These are phyloP conservation scores for Trypanosoma lewisi DNA, from an alignment of 208 protist genomes.

Conservation along the genomic window DNA sequence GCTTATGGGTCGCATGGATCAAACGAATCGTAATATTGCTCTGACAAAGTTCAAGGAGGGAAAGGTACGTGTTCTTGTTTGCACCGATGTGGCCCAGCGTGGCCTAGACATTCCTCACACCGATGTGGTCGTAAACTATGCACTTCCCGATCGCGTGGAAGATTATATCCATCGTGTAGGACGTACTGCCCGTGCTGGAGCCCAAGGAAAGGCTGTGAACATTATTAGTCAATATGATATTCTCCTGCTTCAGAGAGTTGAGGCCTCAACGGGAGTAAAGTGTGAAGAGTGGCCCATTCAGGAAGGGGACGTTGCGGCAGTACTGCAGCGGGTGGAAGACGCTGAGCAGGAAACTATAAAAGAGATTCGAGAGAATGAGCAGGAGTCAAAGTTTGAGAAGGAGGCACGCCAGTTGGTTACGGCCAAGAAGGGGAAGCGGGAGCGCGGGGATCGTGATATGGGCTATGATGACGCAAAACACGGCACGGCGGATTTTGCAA, in stretches of 20 bases:
- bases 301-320: slow-evolving; percentile 68
- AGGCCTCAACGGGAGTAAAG: slow-evolving; percentile 93
- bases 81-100: slow-evolving; percentile 93
- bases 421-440: slow-evolving; percentile 72
- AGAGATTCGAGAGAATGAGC: slow-evolving; percentile 87
- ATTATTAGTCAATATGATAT: slow-evolving; percentile 97
- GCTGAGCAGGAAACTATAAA: slow-evolving; percentile 88
- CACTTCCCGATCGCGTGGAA: slow-evolving; percentile 95
- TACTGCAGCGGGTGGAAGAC: slow-evolving; percentile 89
- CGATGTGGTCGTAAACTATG: slow-evolving; percentile 98
- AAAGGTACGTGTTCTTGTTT: slow-evolving; percentile 87
- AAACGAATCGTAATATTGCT: slow-evolving; percentile 88
- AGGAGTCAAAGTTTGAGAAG: slow-evolving; percentile 77
- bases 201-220: slow-evolving; percentile 92
- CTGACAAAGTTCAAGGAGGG: slow-evolving; percentile 90
- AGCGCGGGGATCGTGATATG: slow-evolving; percentile 77
- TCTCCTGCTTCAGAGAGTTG: slow-evolving; percentile 97
- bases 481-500: slow-evolving; percentile 72
- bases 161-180: slow-evolving; percentile 98
- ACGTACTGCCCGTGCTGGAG: slow-evolving; percentile 94
- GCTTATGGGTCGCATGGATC: slow-evolving; percentile 91
- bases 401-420: slow-evolving; percentile 65
- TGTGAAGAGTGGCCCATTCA: slow-evolving; percentile 83
- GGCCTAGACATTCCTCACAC: slow-evolving; percentile 98
- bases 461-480: slow-evolving; percentile 87